phyloP scores from a whole-genome alignment of 192 early-diverging fungal genomes.

The Backusella mclennaniae region DNA sequence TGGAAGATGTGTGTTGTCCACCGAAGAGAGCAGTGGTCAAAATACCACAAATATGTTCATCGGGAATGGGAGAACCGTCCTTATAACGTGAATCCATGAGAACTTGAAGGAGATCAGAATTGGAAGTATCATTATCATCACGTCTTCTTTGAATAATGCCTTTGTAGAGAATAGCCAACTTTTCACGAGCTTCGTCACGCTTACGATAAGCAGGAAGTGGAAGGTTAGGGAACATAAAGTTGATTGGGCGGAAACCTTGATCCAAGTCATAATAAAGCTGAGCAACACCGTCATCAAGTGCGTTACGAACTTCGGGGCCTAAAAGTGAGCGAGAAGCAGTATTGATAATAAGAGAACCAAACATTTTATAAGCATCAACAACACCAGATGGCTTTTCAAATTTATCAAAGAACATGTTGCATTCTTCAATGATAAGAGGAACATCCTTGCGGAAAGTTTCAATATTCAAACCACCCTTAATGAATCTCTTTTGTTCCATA shows the following conservation, averaged over 20 bases:
- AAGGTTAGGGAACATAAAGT: slow-evolving; percentile 90
- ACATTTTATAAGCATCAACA: slow-evolving; percentile 76
- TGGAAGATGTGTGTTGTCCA: slow-evolving; percentile 95
- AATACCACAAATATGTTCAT: slow-evolving; percentile 86
- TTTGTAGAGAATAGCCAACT: slow-evolving; percentile 77
- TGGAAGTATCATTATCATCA: slow-evolving; percentile 30
- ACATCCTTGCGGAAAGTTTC: slow-evolving; percentile 87
- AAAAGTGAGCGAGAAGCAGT: slow-evolving; percentile 93
- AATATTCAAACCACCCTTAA: slow-evolving; percentile 86
- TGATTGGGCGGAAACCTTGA: slow-evolving; percentile 89
- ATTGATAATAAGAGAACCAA: slow-evolving; percentile 89
- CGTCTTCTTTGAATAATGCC: slow-evolving; percentile 80
- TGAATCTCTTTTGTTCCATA: slow-evolving; percentile 99
- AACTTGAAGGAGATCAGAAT: slow-evolving; percentile 72
- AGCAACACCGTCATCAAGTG: slow-evolving; percentile 67
- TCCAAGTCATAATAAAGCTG: slow-evolving; percentile 94
- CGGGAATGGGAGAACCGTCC: slow-evolving; percentile 79
- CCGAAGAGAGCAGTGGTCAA: slow-evolving; percentile 96
- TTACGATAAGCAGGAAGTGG: slow-evolving; percentile 84
- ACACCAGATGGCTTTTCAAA: slow-evolving; percentile 53
- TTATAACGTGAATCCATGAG: slow-evolving; percentile 88
- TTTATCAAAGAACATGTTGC: slow-evolving; percentile 73
- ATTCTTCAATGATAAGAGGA: slow-evolving; percentile 82
- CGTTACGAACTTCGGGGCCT: slow-evolving; percentile 87
- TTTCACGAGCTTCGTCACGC: slow-evolving; percentile 79